Conservation (phyloP, 2,329 filamentous ascomycete genomes). For the Neofusicoccum parvum region DNA sequence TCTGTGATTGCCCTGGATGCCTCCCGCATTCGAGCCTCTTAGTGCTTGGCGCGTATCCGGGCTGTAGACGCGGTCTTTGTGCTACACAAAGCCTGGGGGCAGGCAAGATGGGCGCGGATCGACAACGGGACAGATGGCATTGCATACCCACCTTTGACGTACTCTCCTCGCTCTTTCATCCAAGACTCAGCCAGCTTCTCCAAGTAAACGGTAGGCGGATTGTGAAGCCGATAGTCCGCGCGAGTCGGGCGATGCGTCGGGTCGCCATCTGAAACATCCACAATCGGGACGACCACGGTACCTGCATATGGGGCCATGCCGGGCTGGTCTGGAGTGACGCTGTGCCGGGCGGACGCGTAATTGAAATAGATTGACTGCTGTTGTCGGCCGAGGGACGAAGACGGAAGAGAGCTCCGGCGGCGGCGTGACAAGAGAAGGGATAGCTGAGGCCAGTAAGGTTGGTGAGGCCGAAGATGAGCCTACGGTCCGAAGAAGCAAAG, state of each 20-base stretch:
- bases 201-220: conserved; percentile 47
- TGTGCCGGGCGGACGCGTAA: not conserved
- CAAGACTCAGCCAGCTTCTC: conserved; percentile 52
- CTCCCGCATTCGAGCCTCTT: too few species aligned
- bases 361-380: not conserved
- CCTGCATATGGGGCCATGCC: conserved; percentile 4
- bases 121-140: not conserved
- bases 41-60: too few species aligned
- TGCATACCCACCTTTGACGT: not conserved
- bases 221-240: conserved; percentile 36
- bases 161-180: conserved; percentile 47
- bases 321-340: not conserved
- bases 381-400: not conserved
- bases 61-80: too few species aligned
- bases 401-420: not conserved
- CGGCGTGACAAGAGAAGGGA: not conserved
- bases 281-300: not conserved
- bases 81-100: too few species aligned
- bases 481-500: not conserved
- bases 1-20: not conserved
- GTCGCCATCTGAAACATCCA: conserved; percentile 39
- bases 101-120: not conserved
- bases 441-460: not conserved
- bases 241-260: conserved; percentile 39
- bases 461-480: conserved; percentile 6